Conservation (phyloP, 1,284 basidiomycete genomes). For the Vanrija pseudolonga region DNA sequence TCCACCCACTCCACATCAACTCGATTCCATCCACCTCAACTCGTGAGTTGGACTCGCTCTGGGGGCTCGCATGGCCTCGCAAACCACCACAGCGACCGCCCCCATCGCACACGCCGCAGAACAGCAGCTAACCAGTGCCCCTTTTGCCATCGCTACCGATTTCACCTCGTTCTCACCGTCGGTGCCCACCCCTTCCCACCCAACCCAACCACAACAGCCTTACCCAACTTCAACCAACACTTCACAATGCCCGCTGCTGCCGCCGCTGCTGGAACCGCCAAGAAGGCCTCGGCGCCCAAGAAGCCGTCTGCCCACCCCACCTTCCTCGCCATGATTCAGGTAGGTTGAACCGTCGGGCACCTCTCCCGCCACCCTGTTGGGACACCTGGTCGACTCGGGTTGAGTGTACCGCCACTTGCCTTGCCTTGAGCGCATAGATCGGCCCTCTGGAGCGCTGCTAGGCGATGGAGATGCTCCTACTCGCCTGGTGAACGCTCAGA, state of each 20-base stretch:
- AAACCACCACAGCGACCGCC: neutral
- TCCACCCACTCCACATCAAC: neutral
- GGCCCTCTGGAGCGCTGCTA: too few relatives aligned
- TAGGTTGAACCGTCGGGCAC: constrained; percentile 21
- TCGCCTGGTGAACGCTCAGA: too few relatives aligned
- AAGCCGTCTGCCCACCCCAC: constrained; percentile 47
- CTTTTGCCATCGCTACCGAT: neutral
- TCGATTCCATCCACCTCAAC: neutral
- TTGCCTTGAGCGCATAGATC: too few relatives aligned
- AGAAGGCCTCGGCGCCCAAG: constrained; percentile 39
- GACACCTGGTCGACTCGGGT: too few relatives aligned
- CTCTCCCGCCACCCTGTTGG: too few relatives aligned
- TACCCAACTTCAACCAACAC: neutral
- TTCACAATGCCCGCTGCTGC: constrained; percentile 42
- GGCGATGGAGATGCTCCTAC: too few relatives aligned
- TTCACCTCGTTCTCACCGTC: neutral
- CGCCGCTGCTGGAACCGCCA: constrained; percentile 25
- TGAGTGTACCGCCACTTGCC: too few relatives aligned
- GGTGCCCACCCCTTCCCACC: neutral
- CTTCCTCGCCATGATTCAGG: constrained; percentile 52
- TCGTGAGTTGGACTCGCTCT: neutral
- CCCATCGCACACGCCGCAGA: neutral
- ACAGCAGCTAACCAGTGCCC: neutral
- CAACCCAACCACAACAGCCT: constrained; percentile 2
- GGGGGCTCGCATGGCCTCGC: neutral